These are phyloP conservation scores for Leptomonas pyrrhocoris DNA, from an alignment of 208 protist species.

Conservation along the genomic window DNA sequence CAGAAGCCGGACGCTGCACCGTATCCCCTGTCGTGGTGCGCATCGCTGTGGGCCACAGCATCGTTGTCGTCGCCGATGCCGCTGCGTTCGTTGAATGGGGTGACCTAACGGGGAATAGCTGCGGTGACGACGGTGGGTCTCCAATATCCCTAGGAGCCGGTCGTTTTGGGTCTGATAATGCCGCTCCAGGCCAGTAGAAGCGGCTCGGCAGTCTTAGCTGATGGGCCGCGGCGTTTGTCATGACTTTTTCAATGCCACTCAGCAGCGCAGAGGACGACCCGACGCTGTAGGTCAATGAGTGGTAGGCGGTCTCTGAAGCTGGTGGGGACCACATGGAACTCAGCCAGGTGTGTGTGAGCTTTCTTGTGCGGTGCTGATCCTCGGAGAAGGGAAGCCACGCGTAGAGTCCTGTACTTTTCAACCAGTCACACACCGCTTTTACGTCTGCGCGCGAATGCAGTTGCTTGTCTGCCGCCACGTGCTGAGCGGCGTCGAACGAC, in stretches of 20 bases:
- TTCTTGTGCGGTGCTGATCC: neutral
- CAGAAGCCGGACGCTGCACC: constrained; percentile 1
- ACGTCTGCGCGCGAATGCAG: neutral
- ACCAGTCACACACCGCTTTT: neutral
- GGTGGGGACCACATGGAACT: neutral
- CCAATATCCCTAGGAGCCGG: too few species aligned
- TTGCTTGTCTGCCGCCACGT: neutral
- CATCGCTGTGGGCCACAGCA: constrained; percentile 36
- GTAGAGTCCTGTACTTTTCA: neutral
- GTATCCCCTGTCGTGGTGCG: constrained; percentile 17
- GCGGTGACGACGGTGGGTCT: too few species aligned
- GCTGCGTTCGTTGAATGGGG: neutral
- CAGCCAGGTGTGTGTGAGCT: neutral
- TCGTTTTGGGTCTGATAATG: neutral
- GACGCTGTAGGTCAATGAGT: constrained; percentile 12
- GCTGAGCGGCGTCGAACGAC: too few species aligned
- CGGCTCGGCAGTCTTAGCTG: constrained; percentile 43
- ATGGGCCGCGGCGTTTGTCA: constrained; percentile 35
- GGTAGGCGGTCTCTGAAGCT: constrained; percentile 8
- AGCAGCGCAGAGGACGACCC: neutral
- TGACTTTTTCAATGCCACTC: constrained; percentile 32
- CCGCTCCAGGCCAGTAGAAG: constrained; percentile 39
- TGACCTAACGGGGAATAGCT: neutral
- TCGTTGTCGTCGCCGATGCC: neutral
- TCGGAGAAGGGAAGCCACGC: neutral